Evolutionary conservation across 2,329 filamentous ascomycete genomes (phyloP).

Genomic region (Aspergillus luchuensis): DNA sequence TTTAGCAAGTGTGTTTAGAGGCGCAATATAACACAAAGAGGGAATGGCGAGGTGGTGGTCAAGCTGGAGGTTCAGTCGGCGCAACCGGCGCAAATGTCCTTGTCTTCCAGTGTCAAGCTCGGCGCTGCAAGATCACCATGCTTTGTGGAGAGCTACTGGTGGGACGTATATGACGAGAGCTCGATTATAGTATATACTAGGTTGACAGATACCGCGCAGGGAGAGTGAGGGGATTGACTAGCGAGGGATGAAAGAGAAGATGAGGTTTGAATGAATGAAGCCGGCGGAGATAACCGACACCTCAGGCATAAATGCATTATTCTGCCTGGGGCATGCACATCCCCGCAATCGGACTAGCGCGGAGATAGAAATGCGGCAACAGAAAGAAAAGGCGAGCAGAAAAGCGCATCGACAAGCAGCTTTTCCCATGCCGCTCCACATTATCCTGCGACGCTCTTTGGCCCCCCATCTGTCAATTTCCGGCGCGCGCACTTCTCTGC

Average conservation of each 20-base stretch:
- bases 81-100: neutral
- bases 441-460: slow-evolving; percentile 18
- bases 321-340: neutral
- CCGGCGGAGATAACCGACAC: neutral
- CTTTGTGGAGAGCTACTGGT: neutral
- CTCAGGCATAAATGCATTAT: neutral
- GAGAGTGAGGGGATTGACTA: neutral
- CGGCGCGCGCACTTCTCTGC: neutral
- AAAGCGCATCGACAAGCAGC: slow-evolving; percentile 3
- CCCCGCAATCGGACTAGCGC: neutral
- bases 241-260: neutral
- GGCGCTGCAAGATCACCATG: neutral
- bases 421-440: slow-evolving; percentile 28
- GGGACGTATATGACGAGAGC: too few relatives aligned
- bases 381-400: slow-evolving; percentile 8
- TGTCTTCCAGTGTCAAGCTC: neutral
- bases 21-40: neutral
- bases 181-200: too few relatives aligned
- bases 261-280: neutral
- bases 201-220: too few relatives aligned
- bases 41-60: neutral
- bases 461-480: neutral
- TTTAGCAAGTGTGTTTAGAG: neutral
- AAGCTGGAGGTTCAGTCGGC: neutral
- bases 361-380: slow-evolving; percentile 12